Base-by-base conservation (phyloP, 108 stramenopile species). In the Aurantiochytrium sp. region DNA sequence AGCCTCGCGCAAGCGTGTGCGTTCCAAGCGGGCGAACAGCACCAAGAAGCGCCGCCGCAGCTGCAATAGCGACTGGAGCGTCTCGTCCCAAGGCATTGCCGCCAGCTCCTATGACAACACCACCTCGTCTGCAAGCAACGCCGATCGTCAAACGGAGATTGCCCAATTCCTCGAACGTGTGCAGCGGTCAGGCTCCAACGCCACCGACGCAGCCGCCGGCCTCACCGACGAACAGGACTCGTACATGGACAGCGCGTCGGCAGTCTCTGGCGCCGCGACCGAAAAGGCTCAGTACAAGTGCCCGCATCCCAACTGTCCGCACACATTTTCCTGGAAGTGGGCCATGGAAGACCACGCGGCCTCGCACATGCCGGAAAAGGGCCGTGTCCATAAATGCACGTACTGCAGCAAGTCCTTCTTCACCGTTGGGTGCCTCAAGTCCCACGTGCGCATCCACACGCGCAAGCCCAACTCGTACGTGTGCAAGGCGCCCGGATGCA, bases 381-480 rank as follows among this genome's bases (percentile, higher is more conserved):
- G 21, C 0, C 73, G 73, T 12, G 51, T 53, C 49, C 73, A 83
- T 3, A 23, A 83, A 44, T 83, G 73, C 73, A 83, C 73, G 5
- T 83, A 51, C 51, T 83, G 73, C 21, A 5, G 8, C 51, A 83
- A 83, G 51, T 53, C 73, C 28, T 83, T 83, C 51, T 83, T 83
- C 8, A 21, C 73, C 73, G 28, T 83, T 1, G 73, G 73, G 8
- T 83, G 73, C n/a, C 73, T 83, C 73, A 83, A 83, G 73, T 83
- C 73, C 16, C 73, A 83, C 28, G 73, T 83, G 16, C 73, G 73
- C 6, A 83, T 83, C n/a, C 73, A 83, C 73, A 83, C 73, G 23
- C 73, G 73, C 51, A 83, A 83, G 51, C 73, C 73, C 0, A 45
- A 83, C 28, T 83, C 73, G 44, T 83, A 83, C 28, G 73, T 83